phyloP scores from a whole-genome alignment of 129 eudicot species.

The carrot (Daucus carota) region DNA sequence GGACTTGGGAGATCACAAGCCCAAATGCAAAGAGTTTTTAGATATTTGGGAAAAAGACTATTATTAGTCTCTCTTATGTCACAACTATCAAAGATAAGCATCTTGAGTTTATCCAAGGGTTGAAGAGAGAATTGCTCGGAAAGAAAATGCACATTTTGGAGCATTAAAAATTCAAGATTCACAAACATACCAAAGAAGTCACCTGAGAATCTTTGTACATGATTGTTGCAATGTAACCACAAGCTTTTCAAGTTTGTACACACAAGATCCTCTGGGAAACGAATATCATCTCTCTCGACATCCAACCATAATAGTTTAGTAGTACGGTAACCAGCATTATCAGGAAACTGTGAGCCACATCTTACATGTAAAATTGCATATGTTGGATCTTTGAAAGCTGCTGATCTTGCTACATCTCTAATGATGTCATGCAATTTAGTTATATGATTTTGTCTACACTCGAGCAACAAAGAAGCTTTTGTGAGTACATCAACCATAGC shows the following conservation, averaged over 20 bases:
- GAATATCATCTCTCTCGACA: too few species aligned
- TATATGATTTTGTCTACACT: background rate
- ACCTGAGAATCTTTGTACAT: background rate
- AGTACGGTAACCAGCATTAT: background rate
- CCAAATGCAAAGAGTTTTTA: background rate
- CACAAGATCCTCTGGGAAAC: background rate
- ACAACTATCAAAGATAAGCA: background rate
- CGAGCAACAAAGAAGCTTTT: background rate
- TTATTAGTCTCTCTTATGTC: background rate
- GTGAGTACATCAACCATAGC: background rate
- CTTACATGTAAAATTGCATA: background rate
- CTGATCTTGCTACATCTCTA: background rate
- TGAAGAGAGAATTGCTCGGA: background rate
- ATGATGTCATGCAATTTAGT: background rate
- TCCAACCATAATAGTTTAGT: background rate
- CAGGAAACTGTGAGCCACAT: background rate
- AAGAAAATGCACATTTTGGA: background rate
- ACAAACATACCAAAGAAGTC: background rate
- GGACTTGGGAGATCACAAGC: background rate
- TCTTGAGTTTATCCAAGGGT: background rate
- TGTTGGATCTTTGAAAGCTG: background rate
- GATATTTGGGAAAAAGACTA: background rate
- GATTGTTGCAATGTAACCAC: background rate
- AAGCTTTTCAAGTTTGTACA: background rate
- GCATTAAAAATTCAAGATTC: background rate